Percentiles rank a stretch among this genome's conserved stretches.
These are phyloP conservation scores for Talaromyces sp. DNA, from an alignment of 2,329 filamentous ascomycete genomes.

Conservation along the genomic window DNA sequence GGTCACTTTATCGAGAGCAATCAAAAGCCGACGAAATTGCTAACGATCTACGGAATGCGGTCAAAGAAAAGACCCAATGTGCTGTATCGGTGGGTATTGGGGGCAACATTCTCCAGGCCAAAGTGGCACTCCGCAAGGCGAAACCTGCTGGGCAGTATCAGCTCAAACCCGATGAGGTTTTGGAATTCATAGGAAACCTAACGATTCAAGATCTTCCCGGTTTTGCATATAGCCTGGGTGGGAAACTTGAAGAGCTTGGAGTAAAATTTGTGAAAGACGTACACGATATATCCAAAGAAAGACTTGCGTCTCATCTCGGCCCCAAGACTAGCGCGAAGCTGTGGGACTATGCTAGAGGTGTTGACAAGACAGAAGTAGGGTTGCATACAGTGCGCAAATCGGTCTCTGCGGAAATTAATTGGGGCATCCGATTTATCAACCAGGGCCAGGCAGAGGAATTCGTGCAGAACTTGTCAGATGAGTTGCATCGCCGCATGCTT, in stretches of 20 bases:
- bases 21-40: conserved; percentile 71
- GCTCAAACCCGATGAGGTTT: conserved; percentile 72
- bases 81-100: conserved; percentile 91
- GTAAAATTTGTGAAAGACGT: conserved; percentile 80
- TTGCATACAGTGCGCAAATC: conserved; percentile 84
- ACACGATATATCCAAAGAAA: conserved; percentile 70
- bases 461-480: conserved; percentile 74
- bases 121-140: conserved; percentile 81
- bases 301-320: conserved; percentile 67
- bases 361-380: conserved; percentile 81
- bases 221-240: conserved; percentile 83
- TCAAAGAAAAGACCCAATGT: conserved; percentile 74
- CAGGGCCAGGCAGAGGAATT: conserved; percentile 94
- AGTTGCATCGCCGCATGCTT: conserved; percentile 73
- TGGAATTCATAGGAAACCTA: conserved; percentile 71
- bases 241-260: conserved; percentile 82
- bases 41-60: conserved; percentile 58
- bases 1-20: conserved; percentile 71
- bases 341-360: conserved; percentile 83
- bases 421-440: conserved; percentile 92
- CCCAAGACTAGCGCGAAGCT: conserved; percentile 91
- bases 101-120: conserved; percentile 83
- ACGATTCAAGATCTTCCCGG: conserved; percentile 80
- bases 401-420: conserved; percentile 94
- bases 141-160: conserved; percentile 94